A percentile compares a stretch with the other conserved stretches of the same genome.
phyloP scores from a whole-genome alignment of 2,329 filamentous ascomycete species.

The Fusarium annulatum region DNA sequence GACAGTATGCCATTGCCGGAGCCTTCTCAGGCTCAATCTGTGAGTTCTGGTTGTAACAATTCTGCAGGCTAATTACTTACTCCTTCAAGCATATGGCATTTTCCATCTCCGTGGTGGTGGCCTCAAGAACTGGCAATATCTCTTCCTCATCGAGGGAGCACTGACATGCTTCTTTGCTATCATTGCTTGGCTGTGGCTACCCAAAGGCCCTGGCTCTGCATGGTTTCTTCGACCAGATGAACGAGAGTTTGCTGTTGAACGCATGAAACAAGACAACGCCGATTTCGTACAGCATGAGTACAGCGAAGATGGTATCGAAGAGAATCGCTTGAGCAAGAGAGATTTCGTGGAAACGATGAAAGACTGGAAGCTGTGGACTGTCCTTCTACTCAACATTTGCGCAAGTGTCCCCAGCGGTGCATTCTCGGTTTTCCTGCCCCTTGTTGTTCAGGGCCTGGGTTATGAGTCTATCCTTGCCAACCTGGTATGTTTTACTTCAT shows the following conservation, averaged over 20 bases:
- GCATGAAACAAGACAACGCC: slow-evolving; percentile 40
- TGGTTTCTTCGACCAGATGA: slow-evolving; percentile 42
- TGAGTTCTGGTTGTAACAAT: slow-evolving; percentile 9
- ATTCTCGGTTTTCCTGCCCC: slow-evolving; percentile 44
- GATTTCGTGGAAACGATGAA: slow-evolving; percentile 44
- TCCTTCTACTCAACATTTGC: slow-evolving; percentile 42
- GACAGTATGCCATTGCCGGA: slow-evolving; percentile 44
- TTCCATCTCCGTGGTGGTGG: slow-evolving; percentile 40
- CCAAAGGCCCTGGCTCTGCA: slow-evolving; percentile 41
- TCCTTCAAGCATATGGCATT: slow-evolving; percentile 41
- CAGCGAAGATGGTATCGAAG: slow-evolving; percentile 41
- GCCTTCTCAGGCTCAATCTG: slow-evolving; percentile 46
- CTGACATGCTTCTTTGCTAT: slow-evolving; percentile 48
- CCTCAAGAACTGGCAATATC: slow-evolving; percentile 72
- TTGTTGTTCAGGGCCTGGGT: slow-evolving; percentile 44
- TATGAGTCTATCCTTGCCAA: slow-evolving; percentile 45
- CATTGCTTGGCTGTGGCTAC: slow-evolving; percentile 43
- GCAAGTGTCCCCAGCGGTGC: slow-evolving; percentile 44
- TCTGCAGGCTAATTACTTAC: slow-evolving; percentile 2
- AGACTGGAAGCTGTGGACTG: slow-evolving; percentile 45
- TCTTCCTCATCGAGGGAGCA: slow-evolving; percentile 76
- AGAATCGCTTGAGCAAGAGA: slow-evolving; percentile 37
- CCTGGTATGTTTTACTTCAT: slow-evolving; percentile 28
- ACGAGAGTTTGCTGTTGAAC: slow-evolving; percentile 35
- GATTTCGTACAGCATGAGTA: slow-evolving; percentile 43